Evolutionary conservation across 805 yeast species (phyloP), one percentile per base, ranked within the genome.

Genomic region (Wickerhamomyces silvicola): DNA sequence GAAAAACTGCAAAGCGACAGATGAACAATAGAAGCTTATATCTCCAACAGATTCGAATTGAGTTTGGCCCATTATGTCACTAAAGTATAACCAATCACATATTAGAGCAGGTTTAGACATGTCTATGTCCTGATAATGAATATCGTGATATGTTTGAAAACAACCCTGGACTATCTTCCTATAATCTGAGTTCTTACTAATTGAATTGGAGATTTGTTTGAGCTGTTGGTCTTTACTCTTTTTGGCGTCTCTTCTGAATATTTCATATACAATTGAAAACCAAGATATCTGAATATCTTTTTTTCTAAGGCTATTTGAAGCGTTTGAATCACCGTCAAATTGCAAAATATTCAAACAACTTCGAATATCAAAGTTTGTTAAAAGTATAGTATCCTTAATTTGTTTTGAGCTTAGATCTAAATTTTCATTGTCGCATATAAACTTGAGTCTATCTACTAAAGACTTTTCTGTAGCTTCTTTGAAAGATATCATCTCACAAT

Each of bases 321-420:
- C 25, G 18, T 39, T 39, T 10, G 40, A 26, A 4, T 39, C 42
- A 8, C 47, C 46, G 12, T 50, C 48, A 49, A 90, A 88, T 45
- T 90, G 97, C 23, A 90, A 53, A 45, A 78, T 72, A 49, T 90
- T 90, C 24, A 90, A 64, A 55, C 95, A 81, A 18, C 86, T 83
- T 43, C 98, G 64, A 13, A 92, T 66, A 58, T 90, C 98, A 24
- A 84, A 84, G 41, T 83, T 86, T 22, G 87, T 73, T 2, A 76
- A 53, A 30, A 73, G 78, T 6, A 84, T 78, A 8, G 90, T 60
- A 26, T 81, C 83, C 11, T 76, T 70, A 12, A 92, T 44, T 15
- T 68, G 62, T 23, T 69, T 68, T 21, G 69, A 66, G 22, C 69
- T 65, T 5, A 78, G 43, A 1, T 48, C 46, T 6, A 82, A 25